A percentile compares a stretch with the other conserved stretches of the same genome.
phyloP scores from a whole-genome alignment of 176 grass and related monocot species.

The Zizania latifolia region DNA sequence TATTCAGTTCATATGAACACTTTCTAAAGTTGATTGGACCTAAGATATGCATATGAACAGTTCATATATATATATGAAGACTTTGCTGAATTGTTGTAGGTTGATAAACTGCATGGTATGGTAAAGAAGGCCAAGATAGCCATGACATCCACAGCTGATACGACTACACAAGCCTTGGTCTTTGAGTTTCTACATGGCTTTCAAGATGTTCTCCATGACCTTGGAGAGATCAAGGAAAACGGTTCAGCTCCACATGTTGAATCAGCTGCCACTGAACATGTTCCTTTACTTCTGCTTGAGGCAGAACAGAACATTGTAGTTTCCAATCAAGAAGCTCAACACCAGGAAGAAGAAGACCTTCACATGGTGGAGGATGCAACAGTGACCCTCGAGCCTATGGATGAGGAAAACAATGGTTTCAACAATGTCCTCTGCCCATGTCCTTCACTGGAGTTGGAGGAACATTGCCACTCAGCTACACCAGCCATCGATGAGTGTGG shows the following conservation, averaged over 20 bases:
- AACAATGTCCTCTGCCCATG: not conserved
- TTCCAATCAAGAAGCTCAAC: conserved; percentile 29
- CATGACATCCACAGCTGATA: conserved; percentile 42
- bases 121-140: conserved; percentile 43
- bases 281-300: conserved; percentile 17
- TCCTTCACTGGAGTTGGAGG: conserved; percentile 17
- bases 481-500: conserved; percentile 12
- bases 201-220: conserved; percentile 55
- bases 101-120: conserved; percentile 53
- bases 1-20: not conserved
- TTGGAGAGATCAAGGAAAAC: conserved; percentile 39
- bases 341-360: conserved; percentile 30
- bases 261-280: not conserved
- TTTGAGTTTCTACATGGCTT: conserved; percentile 48
- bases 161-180: conserved; percentile 39
- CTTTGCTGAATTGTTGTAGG: conserved; percentile 30
- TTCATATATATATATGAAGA: too few species aligned
- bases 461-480: conserved; percentile 13
- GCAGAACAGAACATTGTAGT: conserved; percentile 18
- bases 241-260: conserved; percentile 19
- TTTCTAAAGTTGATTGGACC: not conserved
- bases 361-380: conserved; percentile 19
- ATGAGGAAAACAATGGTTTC: conserved; percentile 8
- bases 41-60: too few species aligned
- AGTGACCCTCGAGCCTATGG: conserved; percentile 20